Conservation (phyloP, 495 filamentous ascomycete species). For the Penicillium waksmanii region DNA sequence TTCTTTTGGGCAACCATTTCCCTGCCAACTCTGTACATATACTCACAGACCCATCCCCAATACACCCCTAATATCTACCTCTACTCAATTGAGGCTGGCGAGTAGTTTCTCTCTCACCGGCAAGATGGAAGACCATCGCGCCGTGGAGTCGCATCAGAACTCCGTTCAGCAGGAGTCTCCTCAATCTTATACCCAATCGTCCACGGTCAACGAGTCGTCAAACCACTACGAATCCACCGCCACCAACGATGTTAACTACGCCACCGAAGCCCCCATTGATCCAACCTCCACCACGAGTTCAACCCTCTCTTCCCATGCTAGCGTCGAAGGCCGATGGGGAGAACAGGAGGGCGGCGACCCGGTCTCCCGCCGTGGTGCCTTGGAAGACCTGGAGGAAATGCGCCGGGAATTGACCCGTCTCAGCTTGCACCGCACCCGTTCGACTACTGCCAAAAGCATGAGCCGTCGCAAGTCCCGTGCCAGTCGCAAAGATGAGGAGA, state of each 20-base stretch:
- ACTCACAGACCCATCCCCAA: conserved; percentile 12
- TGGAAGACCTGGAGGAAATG: conserved; percentile 74
- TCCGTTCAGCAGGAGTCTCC: conserved; percentile 6
- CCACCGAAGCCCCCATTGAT: conserved; percentile 6
- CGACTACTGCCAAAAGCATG: conserved; percentile 29
- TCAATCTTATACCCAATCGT: conserved; percentile 6
- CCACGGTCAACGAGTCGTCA: conserved; percentile 3
- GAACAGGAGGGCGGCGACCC: conserved; percentile 69
- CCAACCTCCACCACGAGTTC: conserved; percentile 23
- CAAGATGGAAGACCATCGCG: conserved; percentile 32
- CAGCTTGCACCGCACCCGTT: conserved; percentile 54
- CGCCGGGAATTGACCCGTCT: conserved; percentile 64
- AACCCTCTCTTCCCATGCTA: conserved; percentile 23
- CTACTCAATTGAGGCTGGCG: conserved; percentile 16
- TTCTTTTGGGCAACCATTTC: not conserved
- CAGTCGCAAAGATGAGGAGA: conserved; percentile 41
- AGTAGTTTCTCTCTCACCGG: conserved; percentile 15
- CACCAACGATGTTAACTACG: conserved; percentile 9
- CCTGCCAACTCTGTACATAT: conserved; percentile 19
- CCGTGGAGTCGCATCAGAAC: conserved; percentile 18
- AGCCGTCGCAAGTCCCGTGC: conserved; percentile 30
- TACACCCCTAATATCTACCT: conserved; percentile 10
- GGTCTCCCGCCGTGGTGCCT: conserved; percentile 63
- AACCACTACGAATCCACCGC: conserved; percentile 7
- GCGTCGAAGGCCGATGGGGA: conserved; percentile 70